Conservation (phyloP, 2,329 filamentous ascomycete genomes). For the Alternaria dauci region DNA sequence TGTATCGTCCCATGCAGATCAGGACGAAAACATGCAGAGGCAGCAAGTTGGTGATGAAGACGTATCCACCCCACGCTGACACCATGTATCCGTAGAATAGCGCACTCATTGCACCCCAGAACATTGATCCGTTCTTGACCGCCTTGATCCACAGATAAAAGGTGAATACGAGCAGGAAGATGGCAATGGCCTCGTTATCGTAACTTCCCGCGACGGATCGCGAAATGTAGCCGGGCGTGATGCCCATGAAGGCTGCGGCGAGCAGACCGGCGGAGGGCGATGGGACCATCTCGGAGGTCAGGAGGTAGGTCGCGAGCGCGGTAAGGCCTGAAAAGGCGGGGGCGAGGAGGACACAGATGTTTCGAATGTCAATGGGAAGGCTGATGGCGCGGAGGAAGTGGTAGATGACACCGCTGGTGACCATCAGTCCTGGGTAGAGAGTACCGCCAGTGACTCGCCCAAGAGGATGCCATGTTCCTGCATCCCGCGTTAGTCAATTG, state of each 20-base stretch:
- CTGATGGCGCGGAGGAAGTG: conserved; percentile 88
- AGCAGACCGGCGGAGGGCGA: conserved; percentile 94
- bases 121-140: conserved; percentile 92
- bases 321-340: conserved; percentile 95
- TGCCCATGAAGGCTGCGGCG: conserved; percentile 96
- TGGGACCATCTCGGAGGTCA: conserved; percentile 97
- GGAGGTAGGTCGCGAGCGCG: conserved; percentile 88
- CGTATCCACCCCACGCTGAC: conserved; percentile 98
- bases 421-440: conserved; percentile 98
- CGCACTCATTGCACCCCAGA: conserved; percentile 94
- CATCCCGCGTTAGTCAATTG: conserved; percentile 26
- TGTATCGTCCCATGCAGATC: conserved; percentile 96
- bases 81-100: conserved; percentile 99
- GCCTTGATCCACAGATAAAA: conserved; percentile 99
- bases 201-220: conserved; percentile 97
- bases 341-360: conserved; percentile 96
- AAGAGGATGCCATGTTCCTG: conserved; percentile 96
- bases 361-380: conserved; percentile 95
- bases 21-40: conserved; percentile 93
- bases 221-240: conserved; percentile 96
- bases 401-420: conserved; percentile 97
- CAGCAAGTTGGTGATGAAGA: conserved; percentile 98
- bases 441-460: conserved; percentile 98
- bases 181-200: conserved; percentile 99
- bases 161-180: conserved; percentile 97